Percentiles rank a stretch among this genome's conserved stretches.
Evolutionary conservation across 495 filamentous ascomycete species (phyloP).

Genomic region (Penicillium silybi): DNA sequence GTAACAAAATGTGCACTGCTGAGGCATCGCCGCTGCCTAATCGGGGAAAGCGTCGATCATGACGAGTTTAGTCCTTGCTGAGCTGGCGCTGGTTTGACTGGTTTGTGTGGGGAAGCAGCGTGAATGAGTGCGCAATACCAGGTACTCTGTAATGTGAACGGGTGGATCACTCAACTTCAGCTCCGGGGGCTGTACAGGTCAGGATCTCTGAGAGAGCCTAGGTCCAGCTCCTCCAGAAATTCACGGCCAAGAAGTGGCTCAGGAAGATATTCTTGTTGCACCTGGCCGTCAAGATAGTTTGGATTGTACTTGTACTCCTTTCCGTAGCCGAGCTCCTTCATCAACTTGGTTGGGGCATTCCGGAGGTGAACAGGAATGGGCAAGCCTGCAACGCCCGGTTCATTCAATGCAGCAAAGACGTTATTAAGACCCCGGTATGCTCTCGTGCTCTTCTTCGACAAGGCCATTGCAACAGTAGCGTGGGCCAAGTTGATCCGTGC

Average conservation of each 20-base stretch:
- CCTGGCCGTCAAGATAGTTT: slow-evolving; percentile 76
- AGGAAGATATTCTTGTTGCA: slow-evolving; percentile 87
- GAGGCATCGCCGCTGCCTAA: background rate
- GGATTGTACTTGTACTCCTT: slow-evolving; percentile 96
- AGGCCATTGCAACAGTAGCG: slow-evolving; percentile 73
- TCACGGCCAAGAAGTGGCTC: slow-evolving; percentile 59
- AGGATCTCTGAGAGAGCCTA: slow-evolving; percentile 74
- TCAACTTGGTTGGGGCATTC: slow-evolving; percentile 85
- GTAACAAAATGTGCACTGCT: background rate
- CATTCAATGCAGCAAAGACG: slow-evolving; percentile 66
- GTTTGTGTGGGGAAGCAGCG: background rate
- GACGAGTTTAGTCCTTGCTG: background rate
- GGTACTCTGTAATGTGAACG: background rate
- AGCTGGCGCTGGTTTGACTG: background rate
- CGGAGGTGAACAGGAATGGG: slow-evolving; percentile 83
- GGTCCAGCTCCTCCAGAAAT: slow-evolving; percentile 79
- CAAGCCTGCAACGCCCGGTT: slow-evolving; percentile 74
- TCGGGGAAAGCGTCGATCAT: background rate
- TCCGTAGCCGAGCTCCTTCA: slow-evolving; percentile 90
- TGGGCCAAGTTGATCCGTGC: slow-evolving; percentile 90
- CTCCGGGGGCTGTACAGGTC: slow-evolving; percentile 28
- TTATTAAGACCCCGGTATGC: slow-evolving; percentile 81
- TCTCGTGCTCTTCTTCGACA: slow-evolving; percentile 80
- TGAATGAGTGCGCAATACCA: background rate
- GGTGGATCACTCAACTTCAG: background rate